Base-by-base conservation (phyloP, 1,284 basidiomycete species). In the Marasmius sp. region DNA sequence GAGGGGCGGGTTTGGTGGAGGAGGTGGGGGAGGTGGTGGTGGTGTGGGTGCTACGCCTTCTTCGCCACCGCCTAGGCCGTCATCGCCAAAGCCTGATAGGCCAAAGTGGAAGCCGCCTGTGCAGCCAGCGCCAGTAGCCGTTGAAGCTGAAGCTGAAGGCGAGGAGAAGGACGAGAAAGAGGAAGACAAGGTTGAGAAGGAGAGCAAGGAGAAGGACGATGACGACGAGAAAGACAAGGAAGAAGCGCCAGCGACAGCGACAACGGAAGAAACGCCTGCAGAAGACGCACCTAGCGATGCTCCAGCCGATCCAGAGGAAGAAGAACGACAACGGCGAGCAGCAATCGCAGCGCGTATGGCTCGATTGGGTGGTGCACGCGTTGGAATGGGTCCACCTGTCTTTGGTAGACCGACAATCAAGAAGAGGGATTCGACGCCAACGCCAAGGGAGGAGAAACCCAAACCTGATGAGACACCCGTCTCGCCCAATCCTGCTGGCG, bases 331-430 rank as follows among this genome's bases (percentile, higher is more conserved):
- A 68, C 85, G 91, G 57, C 86, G 91, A 49, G 89, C 90, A 9
- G 89, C 88, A 16, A 89, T 95, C 69, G 94, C 93, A 36, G 93
- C 91, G 36, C 84, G 93, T 61, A 95, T 96, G 93, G 94, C 92
- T 60, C 88, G 89, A 67, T 83, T 95, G 11, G 95, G 93, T 36
- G 95, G 93, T 41, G 87, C 93, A 49, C 85, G 91, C 65, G 83
- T 96, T 43, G 94, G 94, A 3, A 90, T 93, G 88, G 84, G 77
- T 0, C 86, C 87, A 2, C 88, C 89, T 47, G 76, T 88, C 56
- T 85, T 89, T 74, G 85, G 84, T 9, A 80, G 77, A 67, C 83
- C 85, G 14, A 68, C 74, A 33, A 70, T 71, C 34, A 73, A 73
- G 68, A 86, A 81, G 76, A 82, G 77, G 64, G 65, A 74, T 58